Base-by-base conservation (phyloP, 2,329 filamentous ascomycete species). In the Byssoonygena ceratinophila region DNA sequence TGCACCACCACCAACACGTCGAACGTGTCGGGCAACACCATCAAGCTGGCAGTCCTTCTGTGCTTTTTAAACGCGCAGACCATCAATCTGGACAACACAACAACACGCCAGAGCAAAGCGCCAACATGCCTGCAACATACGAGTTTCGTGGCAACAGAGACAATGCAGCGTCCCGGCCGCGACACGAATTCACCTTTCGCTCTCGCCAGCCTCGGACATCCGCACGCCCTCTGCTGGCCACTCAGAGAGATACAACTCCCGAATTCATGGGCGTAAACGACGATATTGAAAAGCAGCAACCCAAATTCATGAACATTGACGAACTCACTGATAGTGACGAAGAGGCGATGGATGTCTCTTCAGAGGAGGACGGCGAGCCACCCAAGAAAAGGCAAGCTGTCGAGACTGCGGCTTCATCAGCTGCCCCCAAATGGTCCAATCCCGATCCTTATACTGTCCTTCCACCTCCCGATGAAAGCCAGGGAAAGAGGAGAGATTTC, bases 361-460 rank as follows among this genome's bases (percentile, higher is more conserved):
- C 67, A 3, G 66, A 65, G 3, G 68, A 68, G 44, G 64, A 70
- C 12, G 51, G 44, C 29, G 59, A 62, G 18, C 54, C 59, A 40
- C 69, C 71, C 16, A 70, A 68, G 46, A 70, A 70, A 50, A 69
- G 63, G 57, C 66, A 64, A 53, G 65, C 62, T 3, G n/a, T 66
- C 4, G 64, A 62, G 39, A 46, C 18, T 16, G 41, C 40, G 16
- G 20, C 57, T 4, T 54, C 53, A 11, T 47, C 55, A 31, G 46
- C 60, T 12, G 59, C 66, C 4, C 88, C 89, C 2, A 89, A 85
- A 66, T 97, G 91, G 91, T 95, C 89, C 3, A 97, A 97, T 60
- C 90, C 91, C 2, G 91, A 97, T 65, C 89, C 90, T 0, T 96
- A 97, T 68, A 94, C 87, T 4, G 85, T 81, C 1, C 74, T 95